phyloP scores from a whole-genome alignment of 2,329 filamentous ascomycete species.

The Ophiocordyceps polyrhachis-furcata region DNA sequence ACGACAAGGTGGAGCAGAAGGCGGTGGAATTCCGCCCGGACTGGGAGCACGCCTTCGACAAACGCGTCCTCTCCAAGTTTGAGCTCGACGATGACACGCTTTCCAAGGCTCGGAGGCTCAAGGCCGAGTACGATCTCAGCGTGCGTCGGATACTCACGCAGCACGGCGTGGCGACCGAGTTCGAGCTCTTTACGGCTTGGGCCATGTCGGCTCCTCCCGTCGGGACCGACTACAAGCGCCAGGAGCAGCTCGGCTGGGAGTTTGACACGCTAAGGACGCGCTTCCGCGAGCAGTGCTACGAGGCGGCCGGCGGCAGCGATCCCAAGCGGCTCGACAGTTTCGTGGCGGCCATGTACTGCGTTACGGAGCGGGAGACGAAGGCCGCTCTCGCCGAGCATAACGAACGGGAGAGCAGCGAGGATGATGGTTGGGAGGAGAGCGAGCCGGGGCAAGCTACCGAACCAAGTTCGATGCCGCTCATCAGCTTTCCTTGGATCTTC shows the following conservation, averaged over 20 bases:
- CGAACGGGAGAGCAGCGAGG: constrained; percentile 1
- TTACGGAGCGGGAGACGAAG: constrained; percentile 55
- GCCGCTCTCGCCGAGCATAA: constrained; percentile 31
- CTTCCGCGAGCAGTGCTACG: constrained; percentile 48
- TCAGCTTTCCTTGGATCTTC: constrained; percentile 92
- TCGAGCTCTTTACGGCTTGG: constrained; percentile 82
- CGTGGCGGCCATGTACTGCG: constrained; percentile 71
- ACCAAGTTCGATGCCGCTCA: constrained; percentile 50
- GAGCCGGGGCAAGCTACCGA: constrained; percentile 13
- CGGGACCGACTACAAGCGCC: constrained; percentile 64
- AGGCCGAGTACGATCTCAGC: constrained; percentile 57
- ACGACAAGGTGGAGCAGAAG: constrained; percentile 44
- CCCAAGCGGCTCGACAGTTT: constrained; percentile 47
- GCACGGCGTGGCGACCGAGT: constrained; percentile 67
- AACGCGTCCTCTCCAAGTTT: constrained; percentile 49
- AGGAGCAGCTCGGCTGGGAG: constrained; percentile 62
- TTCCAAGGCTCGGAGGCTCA: constrained; percentile 43
- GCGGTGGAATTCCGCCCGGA: constrained; percentile 50
- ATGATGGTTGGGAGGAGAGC: constrained; percentile 8
- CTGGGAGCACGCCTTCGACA: constrained; percentile 58
- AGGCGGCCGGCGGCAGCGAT: constrained; percentile 40
- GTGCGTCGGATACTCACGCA: constrained; percentile 71
- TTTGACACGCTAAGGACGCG: constrained; percentile 46
- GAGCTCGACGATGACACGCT: constrained; percentile 35
- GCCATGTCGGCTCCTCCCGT: constrained; percentile 55